A percentile compares a stretch with the other conserved stretches of the same genome.
Evolutionary conservation across 192 early-diverging fungal species (phyloP).

Genomic region (Martensiomyces pterosporus): DNA sequence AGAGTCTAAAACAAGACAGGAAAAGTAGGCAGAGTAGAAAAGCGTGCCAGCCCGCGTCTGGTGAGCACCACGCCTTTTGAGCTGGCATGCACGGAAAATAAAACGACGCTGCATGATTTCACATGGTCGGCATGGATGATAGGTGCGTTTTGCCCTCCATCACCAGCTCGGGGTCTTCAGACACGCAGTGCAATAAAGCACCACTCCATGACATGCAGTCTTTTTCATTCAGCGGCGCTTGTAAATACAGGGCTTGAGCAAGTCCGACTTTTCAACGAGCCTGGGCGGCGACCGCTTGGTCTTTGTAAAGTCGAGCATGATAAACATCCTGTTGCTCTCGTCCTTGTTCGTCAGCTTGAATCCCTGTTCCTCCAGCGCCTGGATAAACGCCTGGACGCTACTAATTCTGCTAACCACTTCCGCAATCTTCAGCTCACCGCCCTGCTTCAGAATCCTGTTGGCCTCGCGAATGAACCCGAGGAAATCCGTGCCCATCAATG

Average conservation of each 20-base stretch:
- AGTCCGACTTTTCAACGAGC: conserved; percentile 2
- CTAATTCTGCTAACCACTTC: conserved; percentile 91
- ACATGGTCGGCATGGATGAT: no score
- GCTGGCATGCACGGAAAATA: no score
- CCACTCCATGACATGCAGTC: background rate
- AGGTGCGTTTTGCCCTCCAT: no score
- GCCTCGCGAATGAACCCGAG: conserved; percentile 89
- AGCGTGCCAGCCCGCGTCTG: no score
- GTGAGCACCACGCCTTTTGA: no score
- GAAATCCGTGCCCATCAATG: conserved; percentile 97
- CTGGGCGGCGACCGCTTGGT: conserved; percentile 25
- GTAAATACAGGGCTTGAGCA: conserved; percentile 62
- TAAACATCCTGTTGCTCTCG: conserved; percentile 91
- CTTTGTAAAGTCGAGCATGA: conserved; percentile 80
- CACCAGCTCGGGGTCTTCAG: no score
- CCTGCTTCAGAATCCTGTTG: conserved; percentile 66
- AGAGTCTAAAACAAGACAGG: no score
- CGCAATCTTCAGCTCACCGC: conserved; percentile 88
- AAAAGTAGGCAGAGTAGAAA: no score
- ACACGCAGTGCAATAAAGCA: no score
- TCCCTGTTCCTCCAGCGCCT: conserved; percentile 65
- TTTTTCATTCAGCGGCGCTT: conserved; percentile 48
- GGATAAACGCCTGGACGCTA: conserved; percentile 73
- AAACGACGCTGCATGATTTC: no score
- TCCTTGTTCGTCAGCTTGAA: conserved; percentile 75